Conservation (phyloP, 2,329 filamentous ascomycete species). For the Exophiala sp. region DNA sequence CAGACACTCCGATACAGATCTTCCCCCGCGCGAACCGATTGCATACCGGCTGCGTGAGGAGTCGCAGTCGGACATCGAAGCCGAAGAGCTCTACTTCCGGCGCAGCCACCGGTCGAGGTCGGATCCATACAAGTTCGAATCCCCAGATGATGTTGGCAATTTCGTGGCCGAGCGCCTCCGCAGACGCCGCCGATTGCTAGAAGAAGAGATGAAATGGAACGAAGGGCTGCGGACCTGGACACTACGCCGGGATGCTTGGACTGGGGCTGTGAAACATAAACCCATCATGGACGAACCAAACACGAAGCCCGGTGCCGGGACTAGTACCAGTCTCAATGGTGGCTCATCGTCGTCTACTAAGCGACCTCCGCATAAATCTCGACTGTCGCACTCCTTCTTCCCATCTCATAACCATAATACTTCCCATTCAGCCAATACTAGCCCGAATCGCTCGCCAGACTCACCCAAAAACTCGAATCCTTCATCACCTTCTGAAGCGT, state of each 20-base stretch:
- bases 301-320: conserved; percentile 7
- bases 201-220: conserved; percentile 70
- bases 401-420: background rate
- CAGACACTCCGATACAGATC: background rate
- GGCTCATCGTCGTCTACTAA: background rate
- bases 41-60: conserved; percentile 24
- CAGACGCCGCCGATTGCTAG: conserved; percentile 52
- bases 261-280: conserved; percentile 54
- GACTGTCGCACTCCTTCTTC: conserved; percentile 8
- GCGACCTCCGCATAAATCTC: conserved; percentile 9
- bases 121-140: conserved; percentile 38
- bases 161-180: conserved; percentile 48
- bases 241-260: conserved; percentile 75
- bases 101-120: conserved; percentile 6
- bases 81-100: conserved; percentile 4
- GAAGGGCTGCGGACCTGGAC: conserved; percentile 74
- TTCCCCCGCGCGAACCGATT: conserved; percentile 20
- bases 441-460: conserved; percentile 4
- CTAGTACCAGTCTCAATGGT: background rate
- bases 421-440: conserved; percentile 3
- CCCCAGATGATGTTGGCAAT: conserved; percentile 37
- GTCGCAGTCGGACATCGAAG: conserved; percentile 24
- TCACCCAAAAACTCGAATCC: background rate
- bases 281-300: conserved; percentile 12
- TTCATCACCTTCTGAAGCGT: conserved; percentile 10